Base-by-base conservation (phyloP, 345 rosid species). In the Populus pruinosa region DNA sequence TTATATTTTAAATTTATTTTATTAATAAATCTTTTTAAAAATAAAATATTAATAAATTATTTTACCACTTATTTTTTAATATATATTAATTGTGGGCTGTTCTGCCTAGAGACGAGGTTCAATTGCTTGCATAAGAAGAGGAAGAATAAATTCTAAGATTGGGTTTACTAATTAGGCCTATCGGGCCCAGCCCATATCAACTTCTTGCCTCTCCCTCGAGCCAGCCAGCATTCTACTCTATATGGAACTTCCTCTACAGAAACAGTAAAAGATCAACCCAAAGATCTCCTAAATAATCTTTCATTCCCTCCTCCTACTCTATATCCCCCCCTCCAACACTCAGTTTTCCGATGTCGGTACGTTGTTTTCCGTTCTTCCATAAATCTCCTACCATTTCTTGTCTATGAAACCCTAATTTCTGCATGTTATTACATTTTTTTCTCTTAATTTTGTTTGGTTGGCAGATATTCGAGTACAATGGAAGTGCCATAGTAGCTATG, bases 401-500 rank as follows among this genome's bases (percentile, higher is more conserved):
- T 59, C 6, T 16, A 29, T 64, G 14, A 75, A 76, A 61, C 71
- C 76, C 76, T 59, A 68, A 27, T 81, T 62, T 53, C 39, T 4
- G 5, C 16, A 4, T 21, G 36, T 33, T 2, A 11, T 16, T 17
- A 1, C n/a, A 36, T 2, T 23, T 66, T 2, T 25, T 6, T 43
- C 2, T 10, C 2, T 71, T 78, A 61, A 29, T 81, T 7, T 83
- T 16, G 16, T 4, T 36, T 5, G 16, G 6, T n/a, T 74, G 71
- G 83, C 85, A 96, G 99, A 92, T 93, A 91, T 90, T 89, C 74
- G 99, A 96, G 83, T 96, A 96, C 87, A 96, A 96, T 88, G 99
- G 99, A 70, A 96, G 99, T 74, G 98, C 98, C 50, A 88, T 93
- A n/a, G 88, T 96, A 23, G 99, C 98, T 12, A 96, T 96, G 99